These are phyloP conservation scores for Sarcocystis neurona DNA, from an alignment of 169 alveolate species.

Conservation along the genomic window DNA sequence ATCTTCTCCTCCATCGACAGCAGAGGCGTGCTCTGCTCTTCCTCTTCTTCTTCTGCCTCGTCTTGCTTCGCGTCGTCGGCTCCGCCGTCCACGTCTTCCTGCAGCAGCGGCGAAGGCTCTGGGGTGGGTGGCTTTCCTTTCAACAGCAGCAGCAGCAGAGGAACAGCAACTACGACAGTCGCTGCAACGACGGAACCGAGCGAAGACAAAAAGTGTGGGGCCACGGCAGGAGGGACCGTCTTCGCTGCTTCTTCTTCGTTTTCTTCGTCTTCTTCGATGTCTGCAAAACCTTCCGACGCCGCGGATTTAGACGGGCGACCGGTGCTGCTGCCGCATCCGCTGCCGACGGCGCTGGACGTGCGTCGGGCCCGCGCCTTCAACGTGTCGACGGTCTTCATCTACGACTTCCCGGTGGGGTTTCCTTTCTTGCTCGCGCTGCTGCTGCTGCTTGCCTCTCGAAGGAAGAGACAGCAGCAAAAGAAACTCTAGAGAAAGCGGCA, in stretches of 20 bases:
- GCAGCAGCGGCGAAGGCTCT: too few relatives aligned
- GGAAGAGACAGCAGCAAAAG: too few relatives aligned
- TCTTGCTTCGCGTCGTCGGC: too few relatives aligned
- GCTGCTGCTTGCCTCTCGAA: too few relatives aligned
- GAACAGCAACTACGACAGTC: too few relatives aligned
- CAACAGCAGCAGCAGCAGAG: too few relatives aligned
- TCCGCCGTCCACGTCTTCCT: too few relatives aligned
- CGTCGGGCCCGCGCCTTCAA: conserved; percentile 65
- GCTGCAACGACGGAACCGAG: background rate
- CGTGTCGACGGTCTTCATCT: conserved; percentile 64
- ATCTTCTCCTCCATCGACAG: conserved; percentile 67
- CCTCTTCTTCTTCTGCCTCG: too few relatives aligned
- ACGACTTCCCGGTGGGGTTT: conserved; percentile 62
- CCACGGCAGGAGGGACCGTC: background rate
- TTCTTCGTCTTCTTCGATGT: background rate
- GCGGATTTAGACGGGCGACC: conserved; percentile 69
- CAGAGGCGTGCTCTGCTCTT: conserved; percentile 34
- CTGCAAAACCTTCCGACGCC: conserved; percentile 53
- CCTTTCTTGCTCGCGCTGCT: too few relatives aligned
- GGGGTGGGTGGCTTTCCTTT: too few relatives aligned
- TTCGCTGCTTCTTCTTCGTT: background rate
- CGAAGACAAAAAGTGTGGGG: background rate
- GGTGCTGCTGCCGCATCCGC: conserved; percentile 68
- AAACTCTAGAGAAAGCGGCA: too few relatives aligned
- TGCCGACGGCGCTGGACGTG: conserved; percentile 66